Conservation (phyloP, 2,329 filamentous ascomycete genomes). For the Claviceps sorghi region DNA sequence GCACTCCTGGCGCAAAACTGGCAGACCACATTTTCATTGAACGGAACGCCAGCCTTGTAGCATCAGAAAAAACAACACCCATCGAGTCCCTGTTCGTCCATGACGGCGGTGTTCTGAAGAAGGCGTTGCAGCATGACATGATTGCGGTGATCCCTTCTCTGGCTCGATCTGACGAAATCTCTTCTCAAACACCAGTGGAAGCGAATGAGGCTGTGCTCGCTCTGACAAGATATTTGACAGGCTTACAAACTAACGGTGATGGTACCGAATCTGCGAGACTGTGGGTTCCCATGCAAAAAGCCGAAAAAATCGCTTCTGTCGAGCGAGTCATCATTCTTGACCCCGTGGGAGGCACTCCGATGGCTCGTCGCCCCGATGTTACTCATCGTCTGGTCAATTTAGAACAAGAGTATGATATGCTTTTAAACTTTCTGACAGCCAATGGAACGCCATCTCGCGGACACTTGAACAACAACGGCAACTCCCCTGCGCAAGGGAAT, state of each 20-base stretch:
- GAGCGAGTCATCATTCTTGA: conserved; percentile 86
- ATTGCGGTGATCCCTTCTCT: conserved; percentile 26
- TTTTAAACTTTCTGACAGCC: conserved; percentile 45
- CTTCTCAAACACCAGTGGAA: conserved; percentile 24
- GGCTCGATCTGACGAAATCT: conserved; percentile 27
- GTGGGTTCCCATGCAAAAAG: conserved; percentile 19
- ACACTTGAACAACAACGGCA: background rate
- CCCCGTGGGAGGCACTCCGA: conserved; percentile 69
- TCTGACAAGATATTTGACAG: conserved; percentile 61
- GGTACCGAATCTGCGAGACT: conserved; percentile 1
- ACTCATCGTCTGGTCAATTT: conserved; percentile 65
- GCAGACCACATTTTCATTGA: conserved; percentile 33
- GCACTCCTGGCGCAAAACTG: conserved; percentile 51
- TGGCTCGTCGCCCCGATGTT: conserved; percentile 27
- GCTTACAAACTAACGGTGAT: conserved; percentile 34
- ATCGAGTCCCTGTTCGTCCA: conserved; percentile 16
- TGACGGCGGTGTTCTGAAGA: conserved; percentile 18
- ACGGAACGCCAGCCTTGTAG: background rate
- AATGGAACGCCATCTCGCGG: conserved; percentile 7
- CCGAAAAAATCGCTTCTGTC: conserved; percentile 44
- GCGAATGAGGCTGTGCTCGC: conserved; percentile 56
- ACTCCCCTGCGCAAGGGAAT: conserved; percentile 12
- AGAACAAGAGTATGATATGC: conserved; percentile 68
- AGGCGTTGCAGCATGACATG: conserved; percentile 18
- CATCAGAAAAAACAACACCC: conserved; percentile 9